phyloP scores from a whole-genome alignment of 2,329 filamentous ascomycete species.

The Chrysoporthe deuterocubensis region DNA sequence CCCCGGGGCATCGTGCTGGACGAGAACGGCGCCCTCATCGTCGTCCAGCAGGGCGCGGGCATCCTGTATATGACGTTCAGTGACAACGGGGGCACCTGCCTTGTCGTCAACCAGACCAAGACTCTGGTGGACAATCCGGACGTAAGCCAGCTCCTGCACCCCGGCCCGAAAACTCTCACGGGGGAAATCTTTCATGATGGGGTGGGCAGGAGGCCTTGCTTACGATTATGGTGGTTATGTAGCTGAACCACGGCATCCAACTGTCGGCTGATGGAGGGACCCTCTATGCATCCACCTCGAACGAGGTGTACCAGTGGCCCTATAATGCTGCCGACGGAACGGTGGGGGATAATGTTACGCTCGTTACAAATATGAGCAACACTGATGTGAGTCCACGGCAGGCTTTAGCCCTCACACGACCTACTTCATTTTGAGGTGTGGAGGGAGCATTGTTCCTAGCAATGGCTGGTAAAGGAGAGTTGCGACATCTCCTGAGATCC shows the following conservation, averaged over 20 bases:
- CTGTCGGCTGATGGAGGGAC: constrained; percentile 56
- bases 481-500: too few relatives aligned
- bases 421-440: too few relatives aligned
- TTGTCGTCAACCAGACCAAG: constrained; percentile 42
- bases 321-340: constrained; percentile 62
- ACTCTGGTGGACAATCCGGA: constrained; percentile 42
- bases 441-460: too few relatives aligned
- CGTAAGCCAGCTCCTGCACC: constrained; percentile 35
- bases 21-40: constrained; percentile 47
- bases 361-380: constrained; percentile 67
- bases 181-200: not conserved
- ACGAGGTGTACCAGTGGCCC: constrained; percentile 65
- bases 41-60: constrained; percentile 49
- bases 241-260: constrained; percentile 62
- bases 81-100: constrained; percentile 48
- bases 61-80: constrained; percentile 46
- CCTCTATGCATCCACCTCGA: constrained; percentile 60
- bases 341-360: constrained; percentile 49
- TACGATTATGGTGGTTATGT: not conserved
- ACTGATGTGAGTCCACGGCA: constrained; percentile 42
- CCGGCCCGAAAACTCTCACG: constrained; percentile 10
- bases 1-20: constrained; percentile 54
- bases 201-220: not conserved
- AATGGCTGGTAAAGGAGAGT: not conserved
- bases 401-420: not conserved